A percentile compares a stretch with the other conserved stretches of the same genome.
Evolutionary conservation across 345 rosid species (phyloP).

Genomic region (Isatis tinctoria): DNA sequence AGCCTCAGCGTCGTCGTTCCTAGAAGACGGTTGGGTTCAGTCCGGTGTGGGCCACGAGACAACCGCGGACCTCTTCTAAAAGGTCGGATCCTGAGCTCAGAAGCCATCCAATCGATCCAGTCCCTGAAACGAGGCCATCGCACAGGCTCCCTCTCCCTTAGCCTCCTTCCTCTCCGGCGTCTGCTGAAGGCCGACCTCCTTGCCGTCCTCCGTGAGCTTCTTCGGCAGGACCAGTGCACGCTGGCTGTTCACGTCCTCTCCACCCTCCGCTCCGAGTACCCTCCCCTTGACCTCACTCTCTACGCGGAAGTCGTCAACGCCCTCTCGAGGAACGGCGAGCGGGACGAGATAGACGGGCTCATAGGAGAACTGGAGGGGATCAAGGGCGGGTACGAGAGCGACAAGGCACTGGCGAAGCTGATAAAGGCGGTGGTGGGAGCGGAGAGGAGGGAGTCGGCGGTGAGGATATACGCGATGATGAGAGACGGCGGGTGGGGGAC

Average conservation of each 20-base stretch:
- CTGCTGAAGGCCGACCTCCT: too few relatives aligned
- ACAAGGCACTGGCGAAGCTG: slow-evolving; percentile 46
- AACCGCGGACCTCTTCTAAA: slow-evolving; percentile 83
- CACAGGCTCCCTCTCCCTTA: too few relatives aligned
- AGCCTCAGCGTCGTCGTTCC: background rate
- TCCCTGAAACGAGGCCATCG: too few relatives aligned
- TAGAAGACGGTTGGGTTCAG: slow-evolving; percentile 16
- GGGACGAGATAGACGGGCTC: slow-evolving; percentile 53
- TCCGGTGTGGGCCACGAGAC: slow-evolving; percentile 68
- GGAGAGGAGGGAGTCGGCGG: slow-evolving; percentile 64
- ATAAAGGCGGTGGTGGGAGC: slow-evolving; percentile 57
- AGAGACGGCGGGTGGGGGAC: slow-evolving; percentile 61
- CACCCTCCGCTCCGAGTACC: too few relatives aligned
- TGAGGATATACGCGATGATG: slow-evolving; percentile 62
- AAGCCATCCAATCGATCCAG: slow-evolving; percentile 94
- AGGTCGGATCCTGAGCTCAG: slow-evolving; percentile 77
- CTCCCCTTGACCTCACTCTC: too few relatives aligned
- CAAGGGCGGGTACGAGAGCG: slow-evolving; percentile 36
- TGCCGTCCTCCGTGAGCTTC: too few relatives aligned
- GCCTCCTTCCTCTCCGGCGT: too few relatives aligned
- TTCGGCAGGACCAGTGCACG: too few relatives aligned
- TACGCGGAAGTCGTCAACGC: slow-evolving; percentile 60
- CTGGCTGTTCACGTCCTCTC: too few relatives aligned
- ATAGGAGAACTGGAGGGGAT: slow-evolving; percentile 46
- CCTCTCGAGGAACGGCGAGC: slow-evolving; percentile 44